Evolutionary conservation across 495 filamentous ascomycete species (phyloP), one percentile per base, ranked within the genome.

Genomic region (Penicillium chermesinum): DNA sequence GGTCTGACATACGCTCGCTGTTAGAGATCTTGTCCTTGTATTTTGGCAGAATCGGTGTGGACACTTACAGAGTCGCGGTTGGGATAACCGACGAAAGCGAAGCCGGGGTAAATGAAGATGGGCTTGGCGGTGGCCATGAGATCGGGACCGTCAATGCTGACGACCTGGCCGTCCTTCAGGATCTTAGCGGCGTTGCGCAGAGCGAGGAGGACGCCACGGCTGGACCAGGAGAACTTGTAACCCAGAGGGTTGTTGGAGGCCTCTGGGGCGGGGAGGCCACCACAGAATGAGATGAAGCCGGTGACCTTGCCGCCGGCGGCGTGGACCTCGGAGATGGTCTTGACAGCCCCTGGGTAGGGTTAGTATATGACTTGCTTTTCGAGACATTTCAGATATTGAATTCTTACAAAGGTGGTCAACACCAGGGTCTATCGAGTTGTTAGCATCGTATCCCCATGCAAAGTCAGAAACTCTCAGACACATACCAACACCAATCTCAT

Each of bases 31-130:
- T n/a, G n/a, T n/a, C n/a, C n/a, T n/a, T n/a, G n/a, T n/a, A n/a
- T n/a, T n/a, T n/a, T n/a, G n/a, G n/a, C n/a, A n/a, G n/a, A n/a
- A n/a, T n/a, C n/a, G n/a, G n/a, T n/a, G n/a, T n/a, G n/a, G n/a
- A n/a, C n/a, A n/a, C n/a, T n/a, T n/a, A n/a, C n/a, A 1, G 87
- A 93, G 69, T 96, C 89, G 45, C 91, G 77, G 79, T 96, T 96
- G 9, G 89, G 88, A 66, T 97, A 98, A 7, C 86, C 90, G 44
- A 95, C 89, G 58, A 96, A 93, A 18, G 87, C 83, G 60, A 83
- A 96, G 15, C 90, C 82, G 34, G 86, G 86, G 69, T 90, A 93
- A 73, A 95, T 91, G 59, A 77, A 80, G 78, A 96, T 96, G 8
- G 91, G 89, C 75, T 91, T 89, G 14, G 91, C 88, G 38, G 77